These are phyloP conservation scores for Pseudogymnoascus sp. DNA, from an alignment of 2,329 filamentous ascomycete species.

Conservation along the genomic window DNA sequence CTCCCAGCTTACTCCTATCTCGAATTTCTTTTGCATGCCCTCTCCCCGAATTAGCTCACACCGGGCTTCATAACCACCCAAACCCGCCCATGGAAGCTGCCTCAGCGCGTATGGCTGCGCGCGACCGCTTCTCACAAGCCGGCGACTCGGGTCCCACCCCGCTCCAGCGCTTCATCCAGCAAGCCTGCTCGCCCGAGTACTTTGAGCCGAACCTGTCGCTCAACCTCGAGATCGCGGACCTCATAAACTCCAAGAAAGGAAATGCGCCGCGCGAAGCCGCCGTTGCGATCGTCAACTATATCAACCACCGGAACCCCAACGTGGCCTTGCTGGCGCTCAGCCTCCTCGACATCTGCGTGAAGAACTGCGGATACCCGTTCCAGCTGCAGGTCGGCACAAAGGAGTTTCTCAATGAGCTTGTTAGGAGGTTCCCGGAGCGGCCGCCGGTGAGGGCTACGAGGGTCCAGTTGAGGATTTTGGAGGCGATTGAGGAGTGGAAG, in stretches of 20 bases:
- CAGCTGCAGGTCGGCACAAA: slow-evolving; percentile 98
- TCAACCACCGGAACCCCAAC: slow-evolving; percentile 96
- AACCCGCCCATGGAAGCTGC: slow-evolving; percentile 70
- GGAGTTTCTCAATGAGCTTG: slow-evolving; percentile 96
- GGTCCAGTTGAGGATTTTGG: slow-evolving; percentile 86
- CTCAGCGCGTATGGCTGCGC: slow-evolving; percentile 87
- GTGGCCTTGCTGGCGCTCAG: slow-evolving; percentile 83
- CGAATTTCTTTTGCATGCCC: neutral
- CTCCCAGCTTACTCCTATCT: neutral
- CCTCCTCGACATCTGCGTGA: slow-evolving; percentile 96
- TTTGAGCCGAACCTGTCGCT: slow-evolving; percentile 96
- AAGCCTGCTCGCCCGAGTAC: slow-evolving; percentile 93
- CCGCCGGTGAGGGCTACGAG: slow-evolving; percentile 78
- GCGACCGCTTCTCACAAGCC: slow-evolving; percentile 85
- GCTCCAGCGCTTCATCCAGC: slow-evolving; percentile 90
- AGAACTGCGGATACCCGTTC: slow-evolving; percentile 99
- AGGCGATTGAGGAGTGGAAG: slow-evolving; percentile 97
- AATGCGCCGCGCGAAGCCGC: slow-evolving; percentile 91
- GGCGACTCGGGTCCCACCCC: slow-evolving; percentile 72
- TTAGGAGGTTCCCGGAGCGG: slow-evolving; percentile 88
- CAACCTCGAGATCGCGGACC: slow-evolving; percentile 90
- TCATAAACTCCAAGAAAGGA: slow-evolving; percentile 97
- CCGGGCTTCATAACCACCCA: slow-evolving; percentile 5
- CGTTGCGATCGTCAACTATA: slow-evolving; percentile 81
- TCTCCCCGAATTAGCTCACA: neutral